phyloP scores from a whole-genome alignment of 768 basidiomycete species.

The Naematelia aurantialba region DNA sequence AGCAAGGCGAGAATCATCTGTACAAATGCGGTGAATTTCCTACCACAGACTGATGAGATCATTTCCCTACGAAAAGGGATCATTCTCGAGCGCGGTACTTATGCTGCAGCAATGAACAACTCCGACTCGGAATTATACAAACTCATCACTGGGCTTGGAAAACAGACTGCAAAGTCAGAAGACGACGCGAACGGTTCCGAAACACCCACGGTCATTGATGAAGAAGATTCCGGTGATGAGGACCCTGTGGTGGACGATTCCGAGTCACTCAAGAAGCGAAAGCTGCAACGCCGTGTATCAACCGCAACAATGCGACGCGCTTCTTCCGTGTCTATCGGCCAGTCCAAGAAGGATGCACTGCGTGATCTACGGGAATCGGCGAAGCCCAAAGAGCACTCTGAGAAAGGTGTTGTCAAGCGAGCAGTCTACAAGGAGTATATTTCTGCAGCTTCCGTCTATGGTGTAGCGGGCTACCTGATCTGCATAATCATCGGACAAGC shows the following conservation, averaged over 20 bases:
- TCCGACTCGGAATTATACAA: conserved; percentile 65
- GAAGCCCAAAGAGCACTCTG: conserved; percentile 58
- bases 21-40: conserved; percentile 81
- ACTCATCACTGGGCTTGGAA: conserved; percentile 57
- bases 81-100: conserved; percentile 71
- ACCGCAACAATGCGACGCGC: conserved; percentile 46
- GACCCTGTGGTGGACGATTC: conserved; percentile 42
- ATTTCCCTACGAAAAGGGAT: conserved; percentile 75
- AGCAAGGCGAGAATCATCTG: conserved; percentile 79
- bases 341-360: conserved; percentile 48
- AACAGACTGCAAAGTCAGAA: conserved; percentile 36
- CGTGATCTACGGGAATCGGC: conserved; percentile 49
- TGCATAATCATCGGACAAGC: conserved; percentile 60
- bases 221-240: conserved; percentile 25
- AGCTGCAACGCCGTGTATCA: conserved; percentile 26
- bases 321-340: conserved; percentile 44
- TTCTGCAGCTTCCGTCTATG: conserved; percentile 68
- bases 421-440: conserved; percentile 76
- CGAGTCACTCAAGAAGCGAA: conserved; percentile 35
- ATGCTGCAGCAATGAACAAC: conserved; percentile 58
- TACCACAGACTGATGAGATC: conserved; percentile 71
- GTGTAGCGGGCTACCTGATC: conserved; percentile 63
- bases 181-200: conserved; percentile 34
- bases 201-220: conserved; percentile 42
- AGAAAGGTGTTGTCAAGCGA: conserved; percentile 74